Evolutionary conservation across 176 grass and related monocot genomes (phyloP), one percentile per base, ranked within the genome.

Genomic region (Triticum dicoccoides): DNA sequence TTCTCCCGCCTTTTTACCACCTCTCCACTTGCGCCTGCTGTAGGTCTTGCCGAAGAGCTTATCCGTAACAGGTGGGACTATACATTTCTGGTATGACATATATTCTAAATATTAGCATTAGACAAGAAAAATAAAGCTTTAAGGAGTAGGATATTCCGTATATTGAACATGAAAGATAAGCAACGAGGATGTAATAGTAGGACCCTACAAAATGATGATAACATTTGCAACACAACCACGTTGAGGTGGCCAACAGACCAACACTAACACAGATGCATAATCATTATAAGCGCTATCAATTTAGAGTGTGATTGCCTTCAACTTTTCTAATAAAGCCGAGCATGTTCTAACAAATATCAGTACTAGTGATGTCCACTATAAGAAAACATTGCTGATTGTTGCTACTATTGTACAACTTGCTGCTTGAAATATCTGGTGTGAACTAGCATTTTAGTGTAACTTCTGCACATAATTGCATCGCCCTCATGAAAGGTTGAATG

Each of bases 71-170:
- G 30, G 52, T 14, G 25, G 76, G 78, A 49, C 30, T 82, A 90
- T 72, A 77, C 21, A 83, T 64, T 71, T 90, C 84, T 90, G 84
- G 63, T 86, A 82, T 82, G 30, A 52, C 78, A 89, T 82, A 86
- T 64, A 71, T 65, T 76, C 65, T 52, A 72, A 86, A 90, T 71
- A 90, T 90, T 90, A 90, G 79, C 64, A 72, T 72, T 78, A 78
- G 38, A 33, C 38, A 41, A 47, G 54, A 84, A 47, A 64, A 83
- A 6, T n/a, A 78, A 81, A 51, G 63, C 37, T 63, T 45, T 47
- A 73, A 77, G 21, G 14, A 81, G 20, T 8, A 52, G 62, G 62
- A 9, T 47, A 89, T 84, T 84, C 65, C 66, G 23, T 32, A 65
- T 30, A 87, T 42, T 80, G 42, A 20, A 73, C 25, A 76, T 63